Conservation (phyloP, 2,329 filamentous ascomycete genomes). For the Madurella mycetomatis region DNA sequence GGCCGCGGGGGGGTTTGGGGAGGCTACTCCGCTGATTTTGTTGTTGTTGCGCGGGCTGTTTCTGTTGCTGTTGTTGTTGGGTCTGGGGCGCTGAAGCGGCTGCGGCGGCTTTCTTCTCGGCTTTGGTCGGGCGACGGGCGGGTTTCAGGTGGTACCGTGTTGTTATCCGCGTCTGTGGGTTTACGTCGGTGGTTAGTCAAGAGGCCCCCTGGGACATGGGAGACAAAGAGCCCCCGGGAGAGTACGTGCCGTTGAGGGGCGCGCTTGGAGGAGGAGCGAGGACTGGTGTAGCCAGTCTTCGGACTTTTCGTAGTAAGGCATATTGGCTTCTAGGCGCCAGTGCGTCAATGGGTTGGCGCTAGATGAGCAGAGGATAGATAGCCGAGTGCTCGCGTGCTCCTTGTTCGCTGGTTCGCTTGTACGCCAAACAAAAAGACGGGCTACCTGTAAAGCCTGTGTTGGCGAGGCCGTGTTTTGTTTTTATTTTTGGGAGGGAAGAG, state of each 20-base stretch:
- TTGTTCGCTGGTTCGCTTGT: no score
- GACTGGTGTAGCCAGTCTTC: constrained; percentile 93
- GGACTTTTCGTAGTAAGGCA: constrained; percentile 63
- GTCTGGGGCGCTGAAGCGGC: constrained; percentile 17
- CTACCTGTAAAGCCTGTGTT: no score
- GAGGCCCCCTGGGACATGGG: neutral
- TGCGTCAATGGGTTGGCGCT: no score
- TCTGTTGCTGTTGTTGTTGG: constrained; percentile 21
- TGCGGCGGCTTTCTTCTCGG: constrained; percentile 27
- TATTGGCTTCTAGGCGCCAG: neutral
- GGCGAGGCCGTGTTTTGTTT: no score
- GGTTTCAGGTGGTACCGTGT: constrained; percentile 79
- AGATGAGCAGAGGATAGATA: neutral
- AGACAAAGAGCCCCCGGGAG: neutral
- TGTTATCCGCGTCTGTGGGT: constrained; percentile 73
- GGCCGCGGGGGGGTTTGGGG: constrained; percentile 55
- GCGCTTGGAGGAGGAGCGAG: constrained; percentile 75
- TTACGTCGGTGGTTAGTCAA: constrained; percentile 2
- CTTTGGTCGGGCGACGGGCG: constrained; percentile 30
- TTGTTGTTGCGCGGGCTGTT: constrained; percentile 10
- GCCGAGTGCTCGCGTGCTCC: neutral
- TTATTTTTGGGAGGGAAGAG: no score
- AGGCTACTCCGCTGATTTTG: constrained; percentile 20
- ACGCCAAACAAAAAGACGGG: no score
- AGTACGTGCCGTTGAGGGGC: constrained; percentile 69